Conservation (phyloP, 345 rosid genomes). For the Rhodomyrtus tomentosa region DNA sequence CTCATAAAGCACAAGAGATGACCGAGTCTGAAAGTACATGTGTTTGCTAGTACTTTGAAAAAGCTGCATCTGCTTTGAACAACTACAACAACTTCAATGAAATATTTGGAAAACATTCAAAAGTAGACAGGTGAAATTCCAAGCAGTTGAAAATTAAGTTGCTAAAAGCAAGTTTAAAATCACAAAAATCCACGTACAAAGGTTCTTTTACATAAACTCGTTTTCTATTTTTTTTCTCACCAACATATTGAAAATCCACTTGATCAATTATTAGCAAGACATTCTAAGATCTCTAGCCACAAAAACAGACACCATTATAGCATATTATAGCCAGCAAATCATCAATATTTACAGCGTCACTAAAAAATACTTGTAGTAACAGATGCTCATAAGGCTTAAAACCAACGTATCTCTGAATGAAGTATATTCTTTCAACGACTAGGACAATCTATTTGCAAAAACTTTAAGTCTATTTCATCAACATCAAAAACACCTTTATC, state of each 20-base stretch:
- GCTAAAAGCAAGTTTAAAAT: background rate
- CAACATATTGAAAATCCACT: background rate
- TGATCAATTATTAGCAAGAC: background rate
- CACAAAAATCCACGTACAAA: background rate
- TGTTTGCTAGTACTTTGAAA: background rate
- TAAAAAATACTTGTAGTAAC: background rate
- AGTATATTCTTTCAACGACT: background rate
- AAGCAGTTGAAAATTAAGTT: background rate
- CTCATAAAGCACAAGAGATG: background rate
- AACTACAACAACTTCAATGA: background rate
- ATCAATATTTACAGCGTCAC: background rate
- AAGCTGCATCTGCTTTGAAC: background rate
- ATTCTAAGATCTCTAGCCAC: background rate
- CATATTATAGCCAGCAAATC: background rate
- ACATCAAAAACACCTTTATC: no score
- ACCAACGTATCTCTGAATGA: background rate
- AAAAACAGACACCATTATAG: background rate
- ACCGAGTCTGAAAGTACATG: background rate
- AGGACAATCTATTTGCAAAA: background rate
- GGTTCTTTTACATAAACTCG: background rate
- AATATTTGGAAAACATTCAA: background rate
- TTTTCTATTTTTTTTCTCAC: background rate
- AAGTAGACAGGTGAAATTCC: background rate
- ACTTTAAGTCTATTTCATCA: background rate
- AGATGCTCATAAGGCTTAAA: background rate